Percentiles rank a stretch among this genome's conserved stretches.
phyloP scores from a whole-genome alignment of 139 green algal genomes.

The Desmodesmus armatus region DNA sequence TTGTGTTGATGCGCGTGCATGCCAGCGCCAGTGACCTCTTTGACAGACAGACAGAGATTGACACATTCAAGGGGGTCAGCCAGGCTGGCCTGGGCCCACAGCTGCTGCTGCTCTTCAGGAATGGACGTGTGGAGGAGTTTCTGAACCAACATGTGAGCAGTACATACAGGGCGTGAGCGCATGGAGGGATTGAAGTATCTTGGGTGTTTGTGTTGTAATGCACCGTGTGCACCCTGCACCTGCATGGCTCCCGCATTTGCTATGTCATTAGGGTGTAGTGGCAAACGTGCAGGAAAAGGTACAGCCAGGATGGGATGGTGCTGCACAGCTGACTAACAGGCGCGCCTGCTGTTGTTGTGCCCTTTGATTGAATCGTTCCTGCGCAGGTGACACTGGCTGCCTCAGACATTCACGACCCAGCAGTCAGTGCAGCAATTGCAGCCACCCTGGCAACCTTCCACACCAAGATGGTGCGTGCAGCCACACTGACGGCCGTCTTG shows the following conservation, averaged over 20 bases:
- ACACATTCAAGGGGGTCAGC: conserved; percentile 56
- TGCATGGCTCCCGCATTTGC: too few species aligned
- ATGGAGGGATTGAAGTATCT: too few species aligned
- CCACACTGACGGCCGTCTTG: too few species aligned
- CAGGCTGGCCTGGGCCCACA: conserved; percentile 63
- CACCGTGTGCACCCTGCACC: too few species aligned
- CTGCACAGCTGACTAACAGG: too few species aligned
- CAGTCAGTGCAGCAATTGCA: conserved; percentile 58
- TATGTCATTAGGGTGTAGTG: too few species aligned
- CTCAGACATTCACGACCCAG: conserved; percentile 46
- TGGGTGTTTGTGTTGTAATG: too few species aligned
- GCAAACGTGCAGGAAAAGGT: too few species aligned
- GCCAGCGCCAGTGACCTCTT: conserved; percentile 55
- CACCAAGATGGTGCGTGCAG: conserved; percentile 45
- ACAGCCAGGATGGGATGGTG: too few species aligned
- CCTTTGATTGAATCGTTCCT: too few species aligned
- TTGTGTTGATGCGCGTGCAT: conserved; percentile 39
- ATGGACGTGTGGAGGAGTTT: conserved; percentile 76
- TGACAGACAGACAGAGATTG: conserved; percentile 56
- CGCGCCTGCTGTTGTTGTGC: too few species aligned
- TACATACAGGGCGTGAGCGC: too few species aligned
- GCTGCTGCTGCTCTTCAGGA: conserved; percentile 70
- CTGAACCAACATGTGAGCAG: conserved; percentile 57
- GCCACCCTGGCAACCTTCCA: conserved; percentile 70
- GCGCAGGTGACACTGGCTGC: conserved; percentile 55